Evolutionary conservation across 768 basidiomycete genomes (phyloP).

Genomic region (Podaxis sp.): DNA sequence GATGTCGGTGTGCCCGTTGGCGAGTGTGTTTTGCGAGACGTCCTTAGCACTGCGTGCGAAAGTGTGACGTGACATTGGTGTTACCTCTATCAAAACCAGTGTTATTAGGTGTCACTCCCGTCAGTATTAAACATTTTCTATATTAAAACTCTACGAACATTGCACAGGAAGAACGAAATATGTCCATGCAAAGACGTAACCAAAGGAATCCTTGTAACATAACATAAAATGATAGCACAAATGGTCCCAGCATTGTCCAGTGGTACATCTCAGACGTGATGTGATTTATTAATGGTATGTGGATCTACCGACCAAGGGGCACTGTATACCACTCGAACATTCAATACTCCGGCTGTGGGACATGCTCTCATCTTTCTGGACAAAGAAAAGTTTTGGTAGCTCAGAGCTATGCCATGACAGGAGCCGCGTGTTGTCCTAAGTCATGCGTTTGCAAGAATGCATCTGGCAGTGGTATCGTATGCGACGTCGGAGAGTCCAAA

Average conservation of each 20-base stretch:
- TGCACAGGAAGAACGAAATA: background rate
- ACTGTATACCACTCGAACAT: background rate
- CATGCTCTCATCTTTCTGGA: background rate
- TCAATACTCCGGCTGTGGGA: background rate
- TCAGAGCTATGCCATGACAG: background rate
- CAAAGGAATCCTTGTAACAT: background rate
- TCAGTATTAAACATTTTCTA: background rate
- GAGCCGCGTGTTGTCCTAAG: background rate
- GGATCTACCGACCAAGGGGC: background rate
- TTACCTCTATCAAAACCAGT: background rate
- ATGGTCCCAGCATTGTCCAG: background rate
- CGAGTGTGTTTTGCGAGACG: slow-evolving; percentile 30
- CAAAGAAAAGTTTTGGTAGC: background rate
- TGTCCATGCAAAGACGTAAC: background rate
- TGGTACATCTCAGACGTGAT: slow-evolving; percentile 1
- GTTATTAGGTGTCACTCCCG: background rate
- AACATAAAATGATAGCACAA: background rate
- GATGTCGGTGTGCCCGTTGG: slow-evolving; percentile 41
- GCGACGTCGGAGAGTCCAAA: slow-evolving; percentile 28
- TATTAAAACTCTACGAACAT: background rate
- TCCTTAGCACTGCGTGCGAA: slow-evolving; percentile 30
- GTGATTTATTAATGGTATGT: background rate
- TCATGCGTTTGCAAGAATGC: slow-evolving; percentile 1
- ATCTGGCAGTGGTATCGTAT: slow-evolving; percentile 21
- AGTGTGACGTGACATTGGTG: slow-evolving; percentile 13